Conservation (phyloP, 2,329 filamentous ascomycete genomes). For the Alternaria panax region DNA sequence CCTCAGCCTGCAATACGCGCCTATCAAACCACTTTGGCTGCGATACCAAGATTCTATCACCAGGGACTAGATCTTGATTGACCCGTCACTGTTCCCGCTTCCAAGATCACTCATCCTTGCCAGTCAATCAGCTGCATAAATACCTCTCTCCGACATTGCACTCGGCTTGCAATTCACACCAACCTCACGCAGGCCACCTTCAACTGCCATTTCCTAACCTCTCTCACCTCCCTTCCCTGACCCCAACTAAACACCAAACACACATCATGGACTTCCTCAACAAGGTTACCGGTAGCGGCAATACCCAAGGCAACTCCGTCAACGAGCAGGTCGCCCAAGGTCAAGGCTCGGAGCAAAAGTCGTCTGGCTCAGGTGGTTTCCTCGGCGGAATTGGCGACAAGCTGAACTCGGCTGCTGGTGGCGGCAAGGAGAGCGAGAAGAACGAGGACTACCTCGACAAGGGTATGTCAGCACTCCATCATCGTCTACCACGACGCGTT, state of each 20-base stretch:
- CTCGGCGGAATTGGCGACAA: constrained; percentile 71
- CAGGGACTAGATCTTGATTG: constrained; percentile 15
- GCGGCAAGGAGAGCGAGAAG: constrained; percentile 77
- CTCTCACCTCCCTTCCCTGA: constrained; percentile 3
- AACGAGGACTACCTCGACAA: constrained; percentile 86
- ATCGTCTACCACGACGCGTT: not conserved
- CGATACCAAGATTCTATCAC: constrained; percentile 8
- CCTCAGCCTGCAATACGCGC: not conserved
- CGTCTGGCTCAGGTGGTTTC: constrained; percentile 53
- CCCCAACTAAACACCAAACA: constrained; percentile 18
- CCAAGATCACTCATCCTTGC: constrained; percentile 3
- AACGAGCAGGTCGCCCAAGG: constrained; percentile 41
- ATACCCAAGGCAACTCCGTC: constrained; percentile 37
- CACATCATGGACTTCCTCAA: constrained; percentile 58
- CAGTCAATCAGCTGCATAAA: constrained; percentile 17
- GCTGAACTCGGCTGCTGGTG: constrained; percentile 74
- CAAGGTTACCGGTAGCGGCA: constrained; percentile 53
- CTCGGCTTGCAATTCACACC: not conserved
- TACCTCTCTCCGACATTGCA: constrained; percentile 9
- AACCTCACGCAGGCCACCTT: constrained; percentile 12
- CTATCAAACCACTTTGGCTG: not conserved
- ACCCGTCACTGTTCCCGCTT: constrained; percentile 1
- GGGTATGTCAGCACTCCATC: constrained; percentile 56
- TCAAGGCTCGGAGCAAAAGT: constrained; percentile 41
- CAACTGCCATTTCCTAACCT: not conserved